A percentile compares a stretch with the other conserved stretches of the same genome.
Conservation (phyloP, 2,329 filamentous ascomycete species). For the Beauveria rudraprayagi region DNA sequence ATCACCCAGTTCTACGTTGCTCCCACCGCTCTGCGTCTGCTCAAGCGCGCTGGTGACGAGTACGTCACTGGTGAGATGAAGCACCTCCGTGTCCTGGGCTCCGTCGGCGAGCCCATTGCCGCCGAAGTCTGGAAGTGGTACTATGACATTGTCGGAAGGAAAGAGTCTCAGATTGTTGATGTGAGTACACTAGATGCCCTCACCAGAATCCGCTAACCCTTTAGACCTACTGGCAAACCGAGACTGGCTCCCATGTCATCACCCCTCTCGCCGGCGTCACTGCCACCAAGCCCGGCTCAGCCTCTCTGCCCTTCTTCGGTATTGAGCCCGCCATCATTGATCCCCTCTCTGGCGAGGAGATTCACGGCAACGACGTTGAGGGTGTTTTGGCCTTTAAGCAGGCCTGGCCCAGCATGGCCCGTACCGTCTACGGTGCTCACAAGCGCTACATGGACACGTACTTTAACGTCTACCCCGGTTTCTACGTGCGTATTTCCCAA, state of each 20-base stretch:
- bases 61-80: constrained; percentile 87
- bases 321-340: constrained; percentile 98
- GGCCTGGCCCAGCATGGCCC: constrained; percentile 96
- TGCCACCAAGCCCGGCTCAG: constrained; percentile 92
- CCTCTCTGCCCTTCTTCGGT: constrained; percentile 94
- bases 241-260: constrained; percentile 95
- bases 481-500: constrained; percentile 67
- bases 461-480: constrained; percentile 93
- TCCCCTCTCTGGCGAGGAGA: constrained; percentile 87
- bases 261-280: constrained; percentile 87
- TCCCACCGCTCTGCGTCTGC: constrained; percentile 80
- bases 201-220: constrained; percentile 11
- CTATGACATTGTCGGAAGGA: constrained; percentile 87
- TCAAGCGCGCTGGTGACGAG: constrained; percentile 93
- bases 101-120: constrained; percentile 94
- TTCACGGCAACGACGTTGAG: constrained; percentile 92
- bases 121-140: constrained; percentile 99
- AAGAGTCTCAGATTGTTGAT: constrained; percentile 87
- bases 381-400: constrained; percentile 96
- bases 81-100: constrained; percentile 80
- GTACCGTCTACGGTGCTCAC: constrained; percentile 95
- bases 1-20: constrained; percentile 98
- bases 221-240: constrained; percentile 99
- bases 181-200: constrained; percentile 46
- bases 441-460: constrained; percentile 99